phyloP scores from a whole-genome alignment of 805 yeast genomes.

The Pichia nanzhaoensis region DNA sequence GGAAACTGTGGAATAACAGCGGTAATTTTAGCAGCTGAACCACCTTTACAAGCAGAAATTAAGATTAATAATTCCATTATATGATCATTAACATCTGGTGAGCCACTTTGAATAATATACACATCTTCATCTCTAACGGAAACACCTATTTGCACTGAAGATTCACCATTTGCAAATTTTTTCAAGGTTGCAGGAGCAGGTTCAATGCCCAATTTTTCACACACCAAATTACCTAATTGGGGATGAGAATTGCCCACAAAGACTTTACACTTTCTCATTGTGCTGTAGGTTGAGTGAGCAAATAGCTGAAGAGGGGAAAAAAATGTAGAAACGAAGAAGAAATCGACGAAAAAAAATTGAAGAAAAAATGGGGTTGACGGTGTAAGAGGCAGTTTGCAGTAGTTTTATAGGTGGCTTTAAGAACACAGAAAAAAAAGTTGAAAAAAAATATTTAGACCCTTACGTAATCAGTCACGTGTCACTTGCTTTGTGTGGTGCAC shows the following conservation, averaged over 20 bases:
- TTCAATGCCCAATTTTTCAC: slow-evolving; percentile 84
- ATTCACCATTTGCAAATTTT: slow-evolving; percentile 96
- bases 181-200: slow-evolving; percentile 89
- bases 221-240: slow-evolving; percentile 82
- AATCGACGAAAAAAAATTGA: neutral
- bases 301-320: neutral
- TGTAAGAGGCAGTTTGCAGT: too few relatives aligned
- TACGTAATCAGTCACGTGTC: too few relatives aligned
- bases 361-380: neutral
- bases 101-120: slow-evolving; percentile 85
- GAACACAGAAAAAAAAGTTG: neutral
- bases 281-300: neutral
- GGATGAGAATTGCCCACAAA: slow-evolving; percentile 97
- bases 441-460: too few relatives aligned
- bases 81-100: slow-evolving; percentile 83
- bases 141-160: slow-evolving; percentile 90
- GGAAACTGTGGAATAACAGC: slow-evolving; percentile 98
- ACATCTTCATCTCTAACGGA: slow-evolving; percentile 97
- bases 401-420: too few relatives aligned
- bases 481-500: too few relatives aligned
- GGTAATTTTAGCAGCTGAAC: slow-evolving; percentile 94
- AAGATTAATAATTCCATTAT: slow-evolving; percentile 93
- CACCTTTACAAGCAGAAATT: slow-evolving; percentile 94
- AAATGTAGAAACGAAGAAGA: neutral
- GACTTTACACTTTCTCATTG: slow-evolving; percentile 94